Evolutionary conservation across 1,284 basidiomycete genomes (phyloP), one percentile per base, ranked within the genome.

Genomic region (Microbotryum violaceum): DNA sequence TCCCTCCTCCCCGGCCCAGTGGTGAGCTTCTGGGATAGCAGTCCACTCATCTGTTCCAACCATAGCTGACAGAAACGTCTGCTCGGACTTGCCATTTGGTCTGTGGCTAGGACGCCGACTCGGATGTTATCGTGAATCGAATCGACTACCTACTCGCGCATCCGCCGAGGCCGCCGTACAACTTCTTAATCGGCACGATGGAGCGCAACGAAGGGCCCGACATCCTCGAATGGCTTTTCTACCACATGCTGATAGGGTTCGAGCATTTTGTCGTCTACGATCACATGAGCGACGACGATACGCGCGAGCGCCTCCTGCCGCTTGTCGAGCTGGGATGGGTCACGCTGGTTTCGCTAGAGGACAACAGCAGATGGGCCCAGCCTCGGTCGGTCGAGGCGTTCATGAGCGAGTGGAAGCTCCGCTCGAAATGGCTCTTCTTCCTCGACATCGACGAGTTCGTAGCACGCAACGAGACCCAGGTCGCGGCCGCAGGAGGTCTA

Each of bases 251-350:
- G 21, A 27, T 49, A 14, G 48, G 48, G 21, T 49, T 49, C 20
- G 16, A 49, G 21, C 48, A 49, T 16, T 49, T 49, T 7, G 48
- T 49, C 48, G 48, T 60, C 48, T 60, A 55, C 53, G 58, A 60
- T 48, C 53, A 54, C 53, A 42, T 44, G 37, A 44, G 31, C 33
- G 44, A 42, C 25, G 58, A 49, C 21, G 23, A 44, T 12, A 60
- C 58, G 27, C 47, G 42, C 21, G 58, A 54, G 23, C 23, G 27
- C 10, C 42, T 60, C 12, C 31, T 33, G 12, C 53, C 58, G 20
- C 23, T 60, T 14, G 53, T 54, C 52, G 58, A 60, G 23, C 53
- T 55, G 42, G 58, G 58, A 8, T 60, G 53, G 53, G 53, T 60
- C 5, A 54, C 58, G 10, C 45, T 42, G 47, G 20, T 60, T 33